phyloP scores from a whole-genome alignment of 176 grass and related monocot species.

The Typha latifolia region DNA sequence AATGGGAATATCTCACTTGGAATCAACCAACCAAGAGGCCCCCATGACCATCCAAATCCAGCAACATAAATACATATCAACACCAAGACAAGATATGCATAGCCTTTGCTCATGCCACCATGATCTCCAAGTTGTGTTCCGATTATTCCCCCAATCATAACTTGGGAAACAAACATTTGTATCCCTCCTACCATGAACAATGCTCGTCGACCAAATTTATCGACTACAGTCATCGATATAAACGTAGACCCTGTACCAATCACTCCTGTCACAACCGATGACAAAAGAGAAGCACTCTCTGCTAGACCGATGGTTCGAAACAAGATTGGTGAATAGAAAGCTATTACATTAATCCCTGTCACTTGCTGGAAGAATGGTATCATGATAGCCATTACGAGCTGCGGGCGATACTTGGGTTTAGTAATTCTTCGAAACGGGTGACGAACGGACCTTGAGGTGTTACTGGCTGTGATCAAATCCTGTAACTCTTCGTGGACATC shows the following conservation, averaged over 20 bases:
- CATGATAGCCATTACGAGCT: neutral
- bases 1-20: neutral
- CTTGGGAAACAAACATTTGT: neutral
- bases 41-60: neutral
- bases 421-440: slow-evolving; percentile 4
- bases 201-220: neutral
- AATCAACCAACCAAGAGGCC: neutral
- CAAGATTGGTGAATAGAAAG: neutral
- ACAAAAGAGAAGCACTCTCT: neutral
- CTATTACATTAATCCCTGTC: neutral
- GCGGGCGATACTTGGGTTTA: slow-evolving; percentile 15
- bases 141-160: neutral
- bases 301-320: neutral
- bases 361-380: neutral
- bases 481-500: slow-evolving; percentile 35
- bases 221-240: neutral
- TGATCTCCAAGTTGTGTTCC: neutral
- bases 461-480: slow-evolving; percentile 31
- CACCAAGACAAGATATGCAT: neutral
- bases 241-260: neutral
- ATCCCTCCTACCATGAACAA: neutral
- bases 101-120: neutral
- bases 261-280: neutral
- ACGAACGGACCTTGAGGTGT: neutral
- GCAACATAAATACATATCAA: neutral